A percentile compares a stretch with the other conserved stretches of the same genome.
Evolutionary conservation across 2,329 filamentous ascomycete species (phyloP).

Genomic region (Basipetospora chlamydospora): DNA sequence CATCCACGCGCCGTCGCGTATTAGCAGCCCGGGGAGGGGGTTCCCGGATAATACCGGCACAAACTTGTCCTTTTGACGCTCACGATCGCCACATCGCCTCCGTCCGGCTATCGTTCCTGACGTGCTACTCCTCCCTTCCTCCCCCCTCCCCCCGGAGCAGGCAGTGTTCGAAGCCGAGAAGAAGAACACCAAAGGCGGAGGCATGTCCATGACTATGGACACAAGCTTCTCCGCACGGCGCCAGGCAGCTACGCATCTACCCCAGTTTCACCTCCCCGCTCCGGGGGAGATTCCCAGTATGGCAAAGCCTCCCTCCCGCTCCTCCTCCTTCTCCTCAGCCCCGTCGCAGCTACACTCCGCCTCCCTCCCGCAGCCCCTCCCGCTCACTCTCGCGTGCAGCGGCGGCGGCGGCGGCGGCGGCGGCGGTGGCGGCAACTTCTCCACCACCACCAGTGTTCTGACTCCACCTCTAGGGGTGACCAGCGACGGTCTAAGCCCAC

Average conservation of each 20-base stretch:
- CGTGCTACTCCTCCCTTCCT: too few species aligned
- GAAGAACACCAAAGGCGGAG: neutral
- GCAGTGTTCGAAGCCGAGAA: neutral
- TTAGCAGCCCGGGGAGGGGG: too few species aligned
- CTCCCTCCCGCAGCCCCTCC: too few species aligned
- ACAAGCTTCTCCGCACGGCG: slow-evolving; percentile 54
- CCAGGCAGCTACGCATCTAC: slow-evolving; percentile 53
- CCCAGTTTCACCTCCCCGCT: slow-evolving; percentile 50
- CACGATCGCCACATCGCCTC: too few species aligned
- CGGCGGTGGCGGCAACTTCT: too few species aligned
- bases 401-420: too few species aligned
- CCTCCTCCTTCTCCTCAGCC: slow-evolving; percentile 12
- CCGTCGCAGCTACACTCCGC: slow-evolving; percentile 44
- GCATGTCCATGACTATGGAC: slow-evolving; percentile 5
- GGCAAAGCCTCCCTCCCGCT: slow-evolving; percentile 15
- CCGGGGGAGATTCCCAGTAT: slow-evolving; percentile 40
- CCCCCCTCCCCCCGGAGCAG: too few species aligned
- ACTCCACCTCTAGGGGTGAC: slow-evolving; percentile 29
- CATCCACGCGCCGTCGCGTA: too few species aligned
- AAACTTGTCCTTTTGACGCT: too few species aligned
- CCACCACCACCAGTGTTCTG: slow-evolving; percentile 19
- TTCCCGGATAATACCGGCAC: too few species aligned
- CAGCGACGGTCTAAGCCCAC: slow-evolving; percentile 47
- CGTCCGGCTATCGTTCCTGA: too few species aligned
- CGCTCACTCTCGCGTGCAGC: too few species aligned